phyloP scores from a whole-genome alignment of 2,329 filamentous ascomycete genomes.

The Bipolaris oryzae region DNA sequence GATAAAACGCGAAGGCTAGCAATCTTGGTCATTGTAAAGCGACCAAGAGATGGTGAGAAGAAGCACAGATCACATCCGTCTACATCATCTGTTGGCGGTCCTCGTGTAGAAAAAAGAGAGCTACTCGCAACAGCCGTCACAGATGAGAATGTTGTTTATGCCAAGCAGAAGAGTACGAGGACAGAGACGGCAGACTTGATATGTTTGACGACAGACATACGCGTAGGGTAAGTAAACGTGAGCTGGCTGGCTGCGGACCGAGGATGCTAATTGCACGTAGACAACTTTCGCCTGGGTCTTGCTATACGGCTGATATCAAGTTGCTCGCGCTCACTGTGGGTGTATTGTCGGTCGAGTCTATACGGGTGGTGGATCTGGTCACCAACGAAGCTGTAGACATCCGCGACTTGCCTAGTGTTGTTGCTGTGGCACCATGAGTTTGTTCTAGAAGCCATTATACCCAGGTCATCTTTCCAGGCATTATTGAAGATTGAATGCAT shows the following conservation, averaged over 20 bases:
- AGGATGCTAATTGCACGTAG: constrained; percentile 43
- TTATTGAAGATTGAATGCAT: background rate
- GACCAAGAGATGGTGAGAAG: constrained; percentile 57
- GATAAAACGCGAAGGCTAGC: constrained; percentile 69
- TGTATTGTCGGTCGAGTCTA: constrained; percentile 71
- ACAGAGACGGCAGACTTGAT: constrained; percentile 71
- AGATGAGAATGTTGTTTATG: constrained; percentile 74
- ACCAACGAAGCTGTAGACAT: constrained; percentile 80
- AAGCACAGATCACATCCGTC: constrained; percentile 52
- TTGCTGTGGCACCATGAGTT: constrained; percentile 46
- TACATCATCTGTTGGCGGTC: constrained; percentile 50
- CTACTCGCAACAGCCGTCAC: constrained; percentile 68
- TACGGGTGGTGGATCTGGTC: constrained; percentile 74
- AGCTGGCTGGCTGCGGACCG: background rate
- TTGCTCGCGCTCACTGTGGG: constrained; percentile 73
- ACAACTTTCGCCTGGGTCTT: constrained; percentile 72
- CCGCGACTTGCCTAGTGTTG: constrained; percentile 72
- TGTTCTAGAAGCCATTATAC: background rate
- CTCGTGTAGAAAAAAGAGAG: constrained; percentile 43
- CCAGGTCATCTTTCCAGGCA: background rate
- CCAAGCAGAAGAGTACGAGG: constrained; percentile 69
- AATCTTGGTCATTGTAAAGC: constrained; percentile 69
- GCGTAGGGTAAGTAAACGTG: constrained; percentile 64
- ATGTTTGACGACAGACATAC: constrained; percentile 75
- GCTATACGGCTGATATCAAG: constrained; percentile 73